A percentile compares a stretch with the other conserved stretches of the same genome.
phyloP scores from a whole-genome alignment of 164 flowering plant genomes.

The Kingdonia uniflora region DNA sequence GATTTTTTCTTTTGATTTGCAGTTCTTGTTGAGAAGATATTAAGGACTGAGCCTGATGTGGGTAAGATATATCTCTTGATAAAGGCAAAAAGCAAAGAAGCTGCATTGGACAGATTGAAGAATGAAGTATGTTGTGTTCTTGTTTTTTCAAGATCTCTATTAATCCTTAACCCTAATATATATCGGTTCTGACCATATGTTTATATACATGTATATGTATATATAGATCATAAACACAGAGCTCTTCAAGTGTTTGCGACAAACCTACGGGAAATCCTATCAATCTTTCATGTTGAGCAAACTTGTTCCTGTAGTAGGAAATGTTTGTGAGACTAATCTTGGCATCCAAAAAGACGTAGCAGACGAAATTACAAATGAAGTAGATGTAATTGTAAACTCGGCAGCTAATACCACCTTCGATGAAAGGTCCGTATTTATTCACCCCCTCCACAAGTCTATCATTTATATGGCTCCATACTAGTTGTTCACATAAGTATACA shows the following conservation, averaged over 20 bases:
- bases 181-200: neutral
- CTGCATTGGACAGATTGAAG: slow-evolving; percentile 62
- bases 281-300: slow-evolving; percentile 77
- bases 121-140: slow-evolving; percentile 47
- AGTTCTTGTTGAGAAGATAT: slow-evolving; percentile 91
- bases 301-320: slow-evolving; percentile 71
- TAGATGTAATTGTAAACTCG: slow-evolving; percentile 72
- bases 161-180: neutral
- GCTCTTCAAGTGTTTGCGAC: slow-evolving; percentile 57
- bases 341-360: slow-evolving; percentile 44
- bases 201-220: neutral
- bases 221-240: slow-evolving; percentile 56
- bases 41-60: slow-evolving; percentile 78
- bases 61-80: slow-evolving; percentile 71
- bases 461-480: neutral
- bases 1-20: slow-evolving; percentile 12
- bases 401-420: slow-evolving; percentile 94
- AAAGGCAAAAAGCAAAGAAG: slow-evolving; percentile 63
- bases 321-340: slow-evolving; percentile 55
- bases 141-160: neutral
- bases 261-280: slow-evolving; percentile 61
- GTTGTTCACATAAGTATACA: no score
- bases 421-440: slow-evolving; percentile 48
- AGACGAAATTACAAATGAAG: slow-evolving; percentile 38
- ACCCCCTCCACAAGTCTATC: neutral